Conservation (phyloP, 179 eudicot genomes). For the Drosera spatulata region DNA sequence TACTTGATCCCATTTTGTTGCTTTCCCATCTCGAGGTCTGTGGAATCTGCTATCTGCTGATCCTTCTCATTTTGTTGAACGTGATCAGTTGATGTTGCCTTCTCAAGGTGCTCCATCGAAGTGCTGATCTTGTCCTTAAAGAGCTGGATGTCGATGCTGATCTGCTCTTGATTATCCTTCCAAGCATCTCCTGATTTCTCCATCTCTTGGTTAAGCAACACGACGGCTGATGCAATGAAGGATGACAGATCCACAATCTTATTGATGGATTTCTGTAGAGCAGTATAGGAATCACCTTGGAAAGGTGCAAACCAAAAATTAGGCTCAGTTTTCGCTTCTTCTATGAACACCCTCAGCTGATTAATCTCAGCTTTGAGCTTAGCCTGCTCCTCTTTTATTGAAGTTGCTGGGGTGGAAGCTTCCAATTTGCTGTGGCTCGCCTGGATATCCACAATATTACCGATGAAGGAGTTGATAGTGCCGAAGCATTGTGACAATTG, state of each 20-base stretch:
- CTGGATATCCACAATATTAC: not conserved
- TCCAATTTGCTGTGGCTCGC: not conserved
- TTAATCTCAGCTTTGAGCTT: too few species aligned
- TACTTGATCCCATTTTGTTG: not conserved
- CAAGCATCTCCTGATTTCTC: conserved; percentile 3
- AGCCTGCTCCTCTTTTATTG: conserved; percentile 3
- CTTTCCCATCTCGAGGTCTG: conserved; percentile 11
- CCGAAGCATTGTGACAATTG: conserved; percentile 4
- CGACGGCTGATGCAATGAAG: conserved; percentile 7
- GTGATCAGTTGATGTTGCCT: not conserved
- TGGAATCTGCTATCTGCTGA: not conserved
- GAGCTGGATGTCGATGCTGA: conserved; percentile 5
- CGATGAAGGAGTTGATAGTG: not conserved
- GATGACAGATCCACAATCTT: conserved; percentile 5
- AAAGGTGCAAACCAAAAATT: conserved; percentile 13
- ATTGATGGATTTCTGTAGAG: conserved; percentile 1
- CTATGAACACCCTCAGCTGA: not conserved
- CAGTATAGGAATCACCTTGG: conserved; percentile 7
- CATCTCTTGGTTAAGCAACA: conserved; percentile 2
- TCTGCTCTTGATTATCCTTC: not conserved
- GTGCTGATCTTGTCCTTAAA: conserved; percentile 1
- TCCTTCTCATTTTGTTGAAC: not conserved
- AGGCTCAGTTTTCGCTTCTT: conserved; percentile 11
- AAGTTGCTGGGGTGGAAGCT: not conserved
- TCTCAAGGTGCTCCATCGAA: conserved; percentile 4